Conservation (phyloP, 768 basidiomycete genomes). For the Boletus vermiculosoides region DNA sequence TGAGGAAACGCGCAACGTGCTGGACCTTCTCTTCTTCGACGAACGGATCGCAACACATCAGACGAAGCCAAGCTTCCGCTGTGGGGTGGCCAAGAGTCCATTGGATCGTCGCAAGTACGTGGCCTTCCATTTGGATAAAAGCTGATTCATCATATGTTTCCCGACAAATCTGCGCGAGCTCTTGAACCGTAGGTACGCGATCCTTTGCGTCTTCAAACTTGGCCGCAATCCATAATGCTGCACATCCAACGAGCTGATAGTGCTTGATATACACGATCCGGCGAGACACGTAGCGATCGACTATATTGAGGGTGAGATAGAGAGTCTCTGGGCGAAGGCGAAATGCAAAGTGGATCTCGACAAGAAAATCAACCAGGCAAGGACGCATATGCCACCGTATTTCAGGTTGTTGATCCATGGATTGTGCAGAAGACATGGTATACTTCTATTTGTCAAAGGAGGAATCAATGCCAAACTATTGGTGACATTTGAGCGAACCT, state of each 20-base stretch:
- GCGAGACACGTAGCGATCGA: slow-evolving; percentile 98
- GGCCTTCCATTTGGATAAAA: slow-evolving; percentile 99
- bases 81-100: slow-evolving; percentile 98
- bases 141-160: slow-evolving; percentile 96
- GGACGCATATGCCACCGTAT: slow-evolving; percentile 99
- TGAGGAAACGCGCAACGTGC: slow-evolving; percentile 94
- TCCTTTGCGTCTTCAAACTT: slow-evolving; percentile 99
- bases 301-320: slow-evolving; percentile 97
- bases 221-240: slow-evolving; percentile 97
- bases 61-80: slow-evolving; percentile 94
- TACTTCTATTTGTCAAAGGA: slow-evolving; percentile 48
- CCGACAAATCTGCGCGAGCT: slow-evolving; percentile 92
- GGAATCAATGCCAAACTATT: slow-evolving; percentile 9
- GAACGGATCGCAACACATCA: slow-evolving; percentile 71
- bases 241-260: slow-evolving; percentile 98
- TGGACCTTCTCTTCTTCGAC: slow-evolving; percentile 89
- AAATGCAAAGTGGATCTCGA: slow-evolving; percentile 98
- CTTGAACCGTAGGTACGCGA: slow-evolving; percentile 92
- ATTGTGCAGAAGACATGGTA: slow-evolving; percentile 89
- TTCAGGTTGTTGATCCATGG: slow-evolving; percentile 99
- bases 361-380: slow-evolving; percentile 96
- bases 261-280: slow-evolving; percentile 99
- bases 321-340: slow-evolving; percentile 97
- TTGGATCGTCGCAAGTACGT: slow-evolving; percentile 92
- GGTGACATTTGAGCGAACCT: slow-evolving; percentile 31